phyloP scores from a whole-genome alignment of 2,329 filamentous ascomycete genomes.

The Microcyclosporella mali region DNA sequence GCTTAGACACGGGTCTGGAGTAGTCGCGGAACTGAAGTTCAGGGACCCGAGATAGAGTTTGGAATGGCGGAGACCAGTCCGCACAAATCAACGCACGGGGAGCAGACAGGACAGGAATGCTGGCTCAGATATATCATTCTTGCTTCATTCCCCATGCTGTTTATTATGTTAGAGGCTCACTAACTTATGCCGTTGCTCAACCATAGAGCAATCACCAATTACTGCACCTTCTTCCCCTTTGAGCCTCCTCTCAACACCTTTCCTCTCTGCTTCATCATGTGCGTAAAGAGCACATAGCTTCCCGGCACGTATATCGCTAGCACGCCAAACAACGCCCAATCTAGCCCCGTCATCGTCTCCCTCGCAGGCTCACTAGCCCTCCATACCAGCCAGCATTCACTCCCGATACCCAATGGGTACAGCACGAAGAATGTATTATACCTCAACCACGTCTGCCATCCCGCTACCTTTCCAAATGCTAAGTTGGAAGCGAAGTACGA shows the following conservation, averaged over 20 bases:
- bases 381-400: constrained; percentile 78
- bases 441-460: constrained; percentile 67
- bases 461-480: constrained; percentile 50
- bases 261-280: constrained; percentile 87
- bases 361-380: constrained; percentile 56
- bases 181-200: too few relatives aligned
- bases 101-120: too few relatives aligned
- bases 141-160: too few relatives aligned
- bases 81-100: too few relatives aligned
- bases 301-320: constrained; percentile 74
- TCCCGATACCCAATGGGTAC: constrained; percentile 85
- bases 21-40: too few relatives aligned
- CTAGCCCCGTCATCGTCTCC: constrained; percentile 46
- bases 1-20: too few relatives aligned
- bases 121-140: too few relatives aligned
- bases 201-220: background rate
- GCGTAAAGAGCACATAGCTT: constrained; percentile 76
- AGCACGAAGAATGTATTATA: constrained; percentile 90
- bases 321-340: constrained; percentile 57
- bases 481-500: constrained; percentile 78
- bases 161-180: too few relatives aligned
- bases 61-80: too few relatives aligned
- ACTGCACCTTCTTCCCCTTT: constrained; percentile 31
- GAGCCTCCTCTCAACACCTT: constrained; percentile 69
- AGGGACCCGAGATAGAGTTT: too few relatives aligned